Evolutionary conservation across 345 rosid genomes (phyloP), one percentile per base, ranked within the genome.

Genomic region (Brassica carinata): DNA sequence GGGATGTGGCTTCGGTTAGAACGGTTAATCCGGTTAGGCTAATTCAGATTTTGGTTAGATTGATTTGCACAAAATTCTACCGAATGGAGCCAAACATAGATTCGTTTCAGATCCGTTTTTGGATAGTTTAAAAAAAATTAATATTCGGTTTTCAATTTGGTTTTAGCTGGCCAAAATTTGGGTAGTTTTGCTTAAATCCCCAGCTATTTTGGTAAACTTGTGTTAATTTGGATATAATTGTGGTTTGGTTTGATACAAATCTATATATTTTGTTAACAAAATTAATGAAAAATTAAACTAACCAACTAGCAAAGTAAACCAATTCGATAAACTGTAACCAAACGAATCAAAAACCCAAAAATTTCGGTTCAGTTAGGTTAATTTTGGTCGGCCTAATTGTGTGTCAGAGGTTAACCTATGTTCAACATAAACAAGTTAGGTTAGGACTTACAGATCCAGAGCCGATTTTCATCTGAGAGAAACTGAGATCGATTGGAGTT

Each of bases 361-460:
- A 43, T 43, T 43, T 43, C 10, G 45, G 45, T 38, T 38, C 8
- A 9, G 45, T 38, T 8, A 9, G 45, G 45, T 38, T 43, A 9
- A 43, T 43, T 10, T 43, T 43, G 11, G 51, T 0, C 11, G 51
- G 51, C 14, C 51, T 43, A 43, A 43, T 43, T 43, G 51, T 43
- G 51, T 43, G 51, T 10, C 10, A 43, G 51, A 43, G 51, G 51
- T 36, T 7, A 36, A 7, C 0, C 43, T 36, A 36, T 7, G 43
- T 36, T 36, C 43, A 36, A 36, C 43, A 36, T 48, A 43, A 43
- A 43, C 51, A 43, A 43, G 51, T 9, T 43, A 8, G 51, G 40
- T 53, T 69, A n/a, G 10, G 5, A 77, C 94, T 92, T 87, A 96
- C 98, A 0, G 86, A 58, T 85, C 99, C 99, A 1, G 98, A 87